Evolutionary conservation across 768 basidiomycete species (phyloP).

Genomic region (Podaxis carcinomalis): DNA sequence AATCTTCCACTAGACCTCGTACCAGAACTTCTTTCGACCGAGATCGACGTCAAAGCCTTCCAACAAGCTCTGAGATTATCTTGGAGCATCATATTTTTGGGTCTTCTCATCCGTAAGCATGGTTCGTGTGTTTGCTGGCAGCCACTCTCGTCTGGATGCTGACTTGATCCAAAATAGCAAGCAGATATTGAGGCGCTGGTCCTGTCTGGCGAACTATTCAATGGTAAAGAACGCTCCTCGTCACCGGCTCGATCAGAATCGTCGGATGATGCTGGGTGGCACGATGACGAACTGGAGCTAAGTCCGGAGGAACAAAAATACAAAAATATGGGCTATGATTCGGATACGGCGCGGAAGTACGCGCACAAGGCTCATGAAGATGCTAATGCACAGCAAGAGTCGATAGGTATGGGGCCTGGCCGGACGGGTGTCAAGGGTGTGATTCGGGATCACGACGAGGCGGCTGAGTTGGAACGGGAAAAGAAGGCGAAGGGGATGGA

Average conservation of each 20-base stretch:
- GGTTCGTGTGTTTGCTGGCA: conserved; percentile 6
- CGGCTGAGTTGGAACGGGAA: conserved; percentile 48
- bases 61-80: background rate
- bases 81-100: background rate
- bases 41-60: background rate
- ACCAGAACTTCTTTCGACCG: no score
- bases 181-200: conserved; percentile 66
- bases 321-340: conserved; percentile 41
- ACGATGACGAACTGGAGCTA: conserved; percentile 40
- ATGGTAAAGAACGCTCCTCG: conserved; percentile 44
- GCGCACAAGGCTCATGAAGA: conserved; percentile 25
- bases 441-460: conserved; percentile 76
- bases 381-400: conserved; percentile 35
- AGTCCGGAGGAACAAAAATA: conserved; percentile 33
- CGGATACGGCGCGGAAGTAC: conserved; percentile 35
- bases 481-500: conserved; percentile 49
- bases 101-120: background rate
- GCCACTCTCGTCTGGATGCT: background rate
- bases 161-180: conserved; percentile 14
- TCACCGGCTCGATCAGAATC: conserved; percentile 67
- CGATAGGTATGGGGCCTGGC: conserved; percentile 83
- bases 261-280: conserved; percentile 48
- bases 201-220: conserved; percentile 76
- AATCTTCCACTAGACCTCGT: background rate
- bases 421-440: conserved; percentile 89